Evolutionary conservation across 805 yeast genomes (phyloP).

Genomic region (Kodamaea fukazawae): DNA sequence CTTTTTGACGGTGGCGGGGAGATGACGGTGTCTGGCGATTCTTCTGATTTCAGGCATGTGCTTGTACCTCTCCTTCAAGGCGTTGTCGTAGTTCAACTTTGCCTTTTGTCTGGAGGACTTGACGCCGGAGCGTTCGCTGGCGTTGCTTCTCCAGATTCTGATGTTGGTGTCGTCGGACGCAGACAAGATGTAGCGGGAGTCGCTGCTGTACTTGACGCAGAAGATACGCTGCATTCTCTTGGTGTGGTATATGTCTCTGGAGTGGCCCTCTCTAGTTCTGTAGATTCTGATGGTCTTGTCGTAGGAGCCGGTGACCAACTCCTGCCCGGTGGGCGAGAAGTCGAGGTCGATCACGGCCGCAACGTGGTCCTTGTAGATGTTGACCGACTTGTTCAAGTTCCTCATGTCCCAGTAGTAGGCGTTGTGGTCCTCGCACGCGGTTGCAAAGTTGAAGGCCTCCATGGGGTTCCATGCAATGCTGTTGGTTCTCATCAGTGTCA

Average conservation of each 20-base stretch:
- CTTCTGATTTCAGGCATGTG: conserved; percentile 95
- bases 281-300: conserved; percentile 88
- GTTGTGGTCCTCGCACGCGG: conserved; percentile 93
- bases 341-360: conserved; percentile 94
- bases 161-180: conserved; percentile 98
- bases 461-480: conserved; percentile 95
- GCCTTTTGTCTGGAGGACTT: conserved; percentile 77
- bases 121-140: conserved; percentile 79
- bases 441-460: conserved; percentile 92
- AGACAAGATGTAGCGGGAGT: conserved; percentile 77
- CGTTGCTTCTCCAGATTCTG: conserved; percentile 86
- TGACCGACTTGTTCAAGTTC: conserved; percentile 73
- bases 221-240: conserved; percentile 96
- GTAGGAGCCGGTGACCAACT: conserved; percentile 90
- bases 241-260: conserved; percentile 93
- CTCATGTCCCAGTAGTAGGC: conserved; percentile 96
- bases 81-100: conserved; percentile 86
- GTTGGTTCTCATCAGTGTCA: conserved; percentile 78
- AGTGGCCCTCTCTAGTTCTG: conserved; percentile 78
- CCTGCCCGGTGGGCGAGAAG: conserved; percentile 96
- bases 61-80: conserved; percentile 87
- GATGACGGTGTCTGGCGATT: conserved; percentile 87
- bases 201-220: conserved; percentile 81
- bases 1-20: conserved; percentile 83
- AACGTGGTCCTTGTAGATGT: conserved; percentile 92